These are phyloP conservation scores for Solanum acaule DNA, from an alignment of 257 asterid species.

Conservation along the genomic window DNA sequence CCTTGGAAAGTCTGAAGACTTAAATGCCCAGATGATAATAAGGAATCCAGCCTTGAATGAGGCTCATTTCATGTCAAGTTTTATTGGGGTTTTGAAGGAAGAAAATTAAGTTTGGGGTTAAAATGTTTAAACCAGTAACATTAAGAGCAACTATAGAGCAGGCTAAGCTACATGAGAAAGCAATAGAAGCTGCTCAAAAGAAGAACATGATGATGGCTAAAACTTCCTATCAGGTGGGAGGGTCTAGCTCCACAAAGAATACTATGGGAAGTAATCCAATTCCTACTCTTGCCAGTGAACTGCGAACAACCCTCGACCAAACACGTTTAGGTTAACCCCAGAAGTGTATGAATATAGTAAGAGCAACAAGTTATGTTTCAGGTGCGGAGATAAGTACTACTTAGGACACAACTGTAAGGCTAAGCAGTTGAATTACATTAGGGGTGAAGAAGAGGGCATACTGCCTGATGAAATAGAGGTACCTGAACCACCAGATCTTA, in stretches of 20 bases:
- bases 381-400: not conserved
- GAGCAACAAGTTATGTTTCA: not conserved
- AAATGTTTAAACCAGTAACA: not conserved
- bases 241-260: not conserved
- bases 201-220: not conserved
- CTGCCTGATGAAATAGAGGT: not conserved
- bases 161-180: not conserved
- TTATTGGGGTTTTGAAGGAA: not conserved
- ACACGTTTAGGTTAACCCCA: not conserved
- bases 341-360: not conserved
- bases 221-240: not conserved
- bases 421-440: not conserved
- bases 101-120: not conserved
- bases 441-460: not conserved
- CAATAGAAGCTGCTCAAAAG: too few relatives aligned
- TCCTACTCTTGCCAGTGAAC: not conserved
- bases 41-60: not conserved
- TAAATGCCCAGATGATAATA: not conserved
- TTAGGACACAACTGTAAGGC: not conserved
- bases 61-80: not conserved
- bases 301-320: not conserved
- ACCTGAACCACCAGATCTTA: not conserved
- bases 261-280: not conserved
- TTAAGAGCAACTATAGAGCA: not conserved
- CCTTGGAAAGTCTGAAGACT: not conserved